Base-by-base conservation (phyloP, 441 rosid species). In the Populus tomentosa region DNA sequence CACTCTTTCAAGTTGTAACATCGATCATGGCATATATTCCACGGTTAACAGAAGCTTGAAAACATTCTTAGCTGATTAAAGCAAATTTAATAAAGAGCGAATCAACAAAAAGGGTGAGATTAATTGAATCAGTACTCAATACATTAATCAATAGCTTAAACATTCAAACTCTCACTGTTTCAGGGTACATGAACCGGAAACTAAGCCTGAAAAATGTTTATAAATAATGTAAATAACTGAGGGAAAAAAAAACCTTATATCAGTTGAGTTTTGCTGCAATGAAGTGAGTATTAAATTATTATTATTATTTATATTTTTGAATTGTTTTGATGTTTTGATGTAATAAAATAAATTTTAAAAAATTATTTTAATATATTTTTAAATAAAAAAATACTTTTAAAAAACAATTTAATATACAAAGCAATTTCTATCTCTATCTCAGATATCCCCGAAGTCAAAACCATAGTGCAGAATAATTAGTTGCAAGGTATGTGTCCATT, bases 121-220 rank as follows among this genome's bases (percentile, higher is more conserved):
- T 28, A 28, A 28, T 26, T 13, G 67, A 33, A 59, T 21, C 42
- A 7, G 8, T n/a, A n/a, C n/a, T 67, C 30, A 50, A 70, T 21
- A 14, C 14, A 62, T 23, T 69, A 26, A 14, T n/a, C 24, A 16
- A 42, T 33, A 21, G 53, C 53, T 32, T 1, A 59, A 24, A 30
- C 7, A 20, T 68, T 24, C 77, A 61, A 73, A 62, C 42, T 28
- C 64, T 72, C 67, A 63, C 80, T 76, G 50, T 76, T 76, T 24
- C 7, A 33, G 18, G 80, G 63, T 81, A 67, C 80, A 81, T 81
- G 83, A 77, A 77, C 30, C 77, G 35, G n/a, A 3, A 20, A 7
- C 24, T 35, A 65, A 24, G 20, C 40, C 70, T 11, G n/a, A 62
- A 62, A 71, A 71, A 71, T 16, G 9, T 7, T 56, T 46, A 46